Evolutionary conservation across 176 grass and related monocot genomes (phyloP), one percentile per base, ranked within the genome.

Genomic region (Puya raimondii): DNA sequence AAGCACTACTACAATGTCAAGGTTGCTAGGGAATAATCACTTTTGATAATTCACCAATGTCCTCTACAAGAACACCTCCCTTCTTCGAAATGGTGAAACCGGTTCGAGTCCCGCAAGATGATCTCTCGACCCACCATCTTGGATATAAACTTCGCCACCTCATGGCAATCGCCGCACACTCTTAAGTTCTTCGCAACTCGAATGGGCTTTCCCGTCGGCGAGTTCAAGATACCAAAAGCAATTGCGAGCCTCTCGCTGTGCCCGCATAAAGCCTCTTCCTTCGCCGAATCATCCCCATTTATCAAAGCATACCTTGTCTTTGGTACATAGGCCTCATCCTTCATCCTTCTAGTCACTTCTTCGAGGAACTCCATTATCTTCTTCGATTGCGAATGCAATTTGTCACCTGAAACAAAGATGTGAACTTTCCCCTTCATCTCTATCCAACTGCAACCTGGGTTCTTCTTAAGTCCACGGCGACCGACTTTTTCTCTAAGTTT

Each of bases 1-100:
- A 42, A 42, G 33, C 33, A 42, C 33, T 42, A 42, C 1, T 42
- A 42, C 33, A 42, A 42, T 42, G 33, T 4, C 54, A 20, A 58
- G 54, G 16, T n/a, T 58, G 54, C 1, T 21, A 59, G 20, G 54
- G 54, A 59, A 9, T 7, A 56, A 9, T 50, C 21, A n/a, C 51
- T 76, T 64, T 23, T 47, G 11, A 23, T 67, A 23, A 51, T 53
- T 78, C 64, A 91, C 85, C 86, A 89, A 63, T 76, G 87, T 67
- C 92, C 88, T 82, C 88, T 96, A 48, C 92, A 96, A 56, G 88
- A 91, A 65, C 92, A 96, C 50, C 83, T 86, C 18, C 92, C 92
- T 66, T 72, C 70, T 67, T 82, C 85, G 70, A 91, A 96, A 82
- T 82, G 82, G 64, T 96, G 92, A 68, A 96, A 96, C 65, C 65